Conservation (phyloP, 306 rosid species). For the Cucurbita ficifolia region DNA sequence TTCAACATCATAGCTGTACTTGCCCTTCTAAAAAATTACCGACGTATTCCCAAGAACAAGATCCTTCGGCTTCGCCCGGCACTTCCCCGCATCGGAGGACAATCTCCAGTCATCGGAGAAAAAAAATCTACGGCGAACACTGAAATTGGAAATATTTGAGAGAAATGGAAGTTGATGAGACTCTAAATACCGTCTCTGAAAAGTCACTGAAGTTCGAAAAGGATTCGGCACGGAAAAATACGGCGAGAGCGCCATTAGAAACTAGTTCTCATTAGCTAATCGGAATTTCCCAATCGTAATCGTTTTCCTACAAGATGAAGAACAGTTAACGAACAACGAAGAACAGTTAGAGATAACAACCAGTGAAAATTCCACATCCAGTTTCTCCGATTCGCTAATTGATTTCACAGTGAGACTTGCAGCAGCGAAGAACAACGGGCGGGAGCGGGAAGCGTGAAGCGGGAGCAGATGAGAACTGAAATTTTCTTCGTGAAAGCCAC, state of each 20-base stretch:
- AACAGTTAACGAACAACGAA: not conserved
- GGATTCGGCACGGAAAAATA: constrained; percentile 31
- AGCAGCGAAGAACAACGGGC: constrained; percentile 1
- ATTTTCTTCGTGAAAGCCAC: constrained; percentile 38
- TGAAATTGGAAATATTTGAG: constrained; percentile 8
- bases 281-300: not conserved
- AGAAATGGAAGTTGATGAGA: constrained; percentile 17
- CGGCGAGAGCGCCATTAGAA: constrained; percentile 41
- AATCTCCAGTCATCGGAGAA: constrained; percentile 11
- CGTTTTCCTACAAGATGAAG: not conserved
- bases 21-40: constrained; percentile 69
- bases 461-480: not conserved
- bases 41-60: constrained; percentile 62
- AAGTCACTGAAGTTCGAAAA: constrained; percentile 24
- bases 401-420: constrained; percentile 12
- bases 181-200: constrained; percentile 19
- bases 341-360: not conserved
- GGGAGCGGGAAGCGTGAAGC: too few relatives aligned
- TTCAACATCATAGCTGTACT: constrained; percentile 87
- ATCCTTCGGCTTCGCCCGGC: constrained; percentile 46
- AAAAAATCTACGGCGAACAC: constrained; percentile 8
- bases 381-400: not conserved
- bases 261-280: constrained; percentile 20
- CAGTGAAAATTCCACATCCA: not conserved
- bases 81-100: constrained; percentile 2